Evolutionary conservation across 2,329 filamentous ascomycete species (phyloP), one percentile per base, ranked within the genome.

Genomic region (Penicillium brevicompactum): DNA sequence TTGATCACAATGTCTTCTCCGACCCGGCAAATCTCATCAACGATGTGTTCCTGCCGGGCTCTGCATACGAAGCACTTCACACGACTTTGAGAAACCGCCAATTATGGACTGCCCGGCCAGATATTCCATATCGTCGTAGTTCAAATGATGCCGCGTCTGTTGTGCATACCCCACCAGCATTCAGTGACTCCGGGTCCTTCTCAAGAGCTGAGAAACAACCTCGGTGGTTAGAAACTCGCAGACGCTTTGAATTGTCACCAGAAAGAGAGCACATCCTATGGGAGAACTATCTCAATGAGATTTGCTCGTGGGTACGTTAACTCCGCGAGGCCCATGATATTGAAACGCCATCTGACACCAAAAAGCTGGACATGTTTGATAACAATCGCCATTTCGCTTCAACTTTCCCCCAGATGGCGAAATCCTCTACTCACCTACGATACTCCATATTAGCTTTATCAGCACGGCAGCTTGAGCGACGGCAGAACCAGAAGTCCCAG

Each of bases 301-400:
- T 70, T 4, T 68, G 67, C 44, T 51, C 61, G 22, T 70, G 67
- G 68, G 67, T 69, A 31, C 34, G 62, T 50, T 11, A 1, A 27
- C 24, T 18, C 9, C 7, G 27, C 5, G 44, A 54, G 10, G 55
- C 37, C 30, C 16, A 24, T n/a, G 2, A n/a, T 7, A 21, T 37
- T 27, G 7, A 8, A 7, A 5, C 1, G n/a, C 34, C 24, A 21
- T n/a, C 49, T 56, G 32, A 57, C 13, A 2, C 2, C 37, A 1
- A 3, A 41, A 48, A 74, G 80, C 75, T 83, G 1, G 81, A 84
- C 54, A 83, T 81, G 69, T 82, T 84, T 49, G 81, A 83, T 59
- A 72, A 74, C 30, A 70, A 79, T 46, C 70, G 75, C 1, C 75
- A 80, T 27, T 83, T 83, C 57, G 76, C 77, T 18, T 74, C 78